Evolutionary conservation across 1,139 yeast genomes (phyloP), one percentile per base, ranked within the genome.

Genomic region (Debaryomyces sp.): DNA sequence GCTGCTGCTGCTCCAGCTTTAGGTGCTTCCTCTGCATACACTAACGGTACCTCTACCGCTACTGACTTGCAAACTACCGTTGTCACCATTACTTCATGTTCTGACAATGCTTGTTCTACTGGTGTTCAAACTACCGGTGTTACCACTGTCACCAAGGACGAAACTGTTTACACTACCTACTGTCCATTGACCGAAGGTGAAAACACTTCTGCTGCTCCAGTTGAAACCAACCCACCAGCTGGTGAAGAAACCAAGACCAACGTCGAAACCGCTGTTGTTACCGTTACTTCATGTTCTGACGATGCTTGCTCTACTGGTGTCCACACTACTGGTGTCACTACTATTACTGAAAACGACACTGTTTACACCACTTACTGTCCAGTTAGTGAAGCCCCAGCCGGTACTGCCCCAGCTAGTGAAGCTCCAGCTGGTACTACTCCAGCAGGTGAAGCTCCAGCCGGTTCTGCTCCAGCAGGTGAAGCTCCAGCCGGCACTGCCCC

Each of bases 311-410:
- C 61, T 34, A 56, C 58, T 34, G 54, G 55, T 32, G 63, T 68
- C 4, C 61, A 56, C 40, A 71, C 78, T 48, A 71, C 79, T 34
- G 77, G 77, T 53, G 54, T 72, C 35, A 68, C 76, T 44, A 62
- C 68, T 39, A 62, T 68, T 49, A 71, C 75, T 46, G 48, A 54
- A 57, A 48, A 54, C 50, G 48, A 51, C 46, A 53, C 63, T 47
- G 45, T 52, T 45, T 54, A 61, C 64, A 62, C 66, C 54, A 58
- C 67, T 47, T 61, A 60, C 64, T 59, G 64, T 47, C 66, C 66
- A 50, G 37, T 61, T 9, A 39, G 64, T 48, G 27, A 34, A 13
- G 41, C 63, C 44, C 41, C 56, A n/a, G 46, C 64, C 45, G 50
- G 51, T 32, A 30, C 42, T 15, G 24, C 49, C 22, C 18, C 48